Evolutionary conservation across 2,329 filamentous ascomycete genomes (phyloP), one percentile per base, ranked within the genome.

Genomic region (Neofusicoccum sp.): DNA sequence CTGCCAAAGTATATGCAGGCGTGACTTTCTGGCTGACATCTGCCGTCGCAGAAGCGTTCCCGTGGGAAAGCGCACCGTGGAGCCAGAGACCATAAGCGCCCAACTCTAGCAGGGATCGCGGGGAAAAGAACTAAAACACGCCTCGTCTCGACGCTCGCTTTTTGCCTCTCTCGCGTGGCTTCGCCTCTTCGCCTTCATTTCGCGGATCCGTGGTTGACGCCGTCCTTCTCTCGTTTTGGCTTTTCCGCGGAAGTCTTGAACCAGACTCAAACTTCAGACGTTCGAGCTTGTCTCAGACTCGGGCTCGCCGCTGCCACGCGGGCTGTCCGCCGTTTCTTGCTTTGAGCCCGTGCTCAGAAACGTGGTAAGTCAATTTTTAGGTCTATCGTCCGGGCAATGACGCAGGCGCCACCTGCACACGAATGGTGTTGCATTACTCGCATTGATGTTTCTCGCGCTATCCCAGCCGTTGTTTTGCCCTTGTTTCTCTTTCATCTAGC

Each of bases 261-360:
- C 57, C 36, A 60, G 45, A 51, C 38, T 60, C 57, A 34, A 24
- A 60, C 38, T 51, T 51, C 36, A 49, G 57, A 60, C 57, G 57
- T 49, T 51, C 30, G 57, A 60, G 31, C 16, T 34, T 60, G 45
- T 49, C 36, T 33, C 26, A n/a, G 16, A n/a, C 40, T n/a, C 14
- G 26, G 40, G 16, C 20, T 24, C 40, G 16, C 40, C 16, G 44
- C 44, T 47, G 44, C 31, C 44, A 26, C 44, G 28, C 45, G 30
- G 28, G 16, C 45, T 30, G 45, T 16, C 28, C 45, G 28, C 45
- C 45, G 14, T 48, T 48, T 34, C 45, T 11, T 48, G 28, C 20
- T n/a, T 20, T 20, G 20, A 20, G 20, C 20, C 8, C 38, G 14
- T 2, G 6, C 24, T 28, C 24, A 9, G 14, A 31, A 26, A 44